Base-by-base conservation (phyloP, 805 yeast genomes). In the Saccharomycopsis sp. region DNA sequence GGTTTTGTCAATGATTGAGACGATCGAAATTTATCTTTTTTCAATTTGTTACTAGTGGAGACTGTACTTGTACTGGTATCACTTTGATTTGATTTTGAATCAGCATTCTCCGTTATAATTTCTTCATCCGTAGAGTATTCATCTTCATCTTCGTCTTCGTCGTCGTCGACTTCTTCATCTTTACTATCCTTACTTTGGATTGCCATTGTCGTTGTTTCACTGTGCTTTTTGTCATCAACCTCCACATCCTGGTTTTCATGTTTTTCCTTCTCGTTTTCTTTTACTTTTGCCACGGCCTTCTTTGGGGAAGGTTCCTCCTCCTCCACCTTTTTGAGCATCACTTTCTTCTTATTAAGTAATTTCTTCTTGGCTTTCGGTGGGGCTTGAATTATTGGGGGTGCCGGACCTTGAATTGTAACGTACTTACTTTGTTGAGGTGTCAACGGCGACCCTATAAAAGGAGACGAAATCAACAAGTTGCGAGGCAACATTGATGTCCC, bases 401-500 rank as follows among this genome's bases (percentile, higher is more conserved):
- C 47, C 4, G 53, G 51, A 8, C 52, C 52, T 3, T 34, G 23
- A n/a, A 45, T 38, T n/a, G 47, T n/a, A 8, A 43, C 24, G 33
- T 20, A 49, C 38, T 41, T 36, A 29, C 45, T 40, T 28, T 16
- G 33, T 33, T 29, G 23, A 7, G 52, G 47, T 5, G 52, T 35
- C 40, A 49, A 13, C 22, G 52, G 52, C 7, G 51, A 43, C 9
- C 49, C 49, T 7, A 50, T 42, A 54, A 71, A 79, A 0, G 86
- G 86, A 2, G 85, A 78, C 3, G 76, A 70, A 47, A 76, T 64
- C 40, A 81, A 61, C 41, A 81, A 60, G 53, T 79, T 82, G 14
- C 80, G 64, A 1, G 88, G 88, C 16, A 81, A 61, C 67, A 80
- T 68, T 11, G 80, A 72, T 3, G 76, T 72, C 6, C 82, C 79